A percentile compares a stretch with the other conserved stretches of the same genome.
Conservation (phyloP, 164 flowering plant genomes). For the Platanus orientalis region DNA sequence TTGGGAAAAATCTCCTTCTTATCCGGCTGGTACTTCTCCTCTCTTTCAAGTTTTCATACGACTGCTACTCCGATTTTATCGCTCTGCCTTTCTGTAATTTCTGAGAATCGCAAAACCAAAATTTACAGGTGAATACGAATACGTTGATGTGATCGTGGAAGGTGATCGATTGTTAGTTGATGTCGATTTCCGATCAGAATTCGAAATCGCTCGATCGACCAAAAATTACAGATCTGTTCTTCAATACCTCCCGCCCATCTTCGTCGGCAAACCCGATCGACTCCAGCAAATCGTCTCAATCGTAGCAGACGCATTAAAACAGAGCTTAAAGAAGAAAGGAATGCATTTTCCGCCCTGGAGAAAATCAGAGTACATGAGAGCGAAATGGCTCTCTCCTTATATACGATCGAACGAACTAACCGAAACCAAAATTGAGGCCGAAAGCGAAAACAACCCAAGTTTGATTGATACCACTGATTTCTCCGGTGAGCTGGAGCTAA, state of each 20-base stretch:
- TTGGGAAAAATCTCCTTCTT: constrained; percentile 71
- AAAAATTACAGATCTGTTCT: constrained; percentile 44
- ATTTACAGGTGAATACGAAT: constrained; percentile 55
- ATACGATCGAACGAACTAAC: constrained; percentile 16
- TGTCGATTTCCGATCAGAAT: constrained; percentile 59
- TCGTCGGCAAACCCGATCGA: constrained; percentile 64
- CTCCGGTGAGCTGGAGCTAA: constrained; percentile 40
- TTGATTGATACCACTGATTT: constrained; percentile 6
- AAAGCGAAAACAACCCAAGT: constrained; percentile 2
- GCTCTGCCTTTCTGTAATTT: not conserved
- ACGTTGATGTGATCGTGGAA: constrained; percentile 50
- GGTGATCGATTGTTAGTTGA: constrained; percentile 53
- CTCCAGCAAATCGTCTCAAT: constrained; percentile 58
- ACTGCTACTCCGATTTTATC: not conserved
- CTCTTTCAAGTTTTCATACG: not conserved
- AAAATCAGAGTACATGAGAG: constrained; percentile 57
- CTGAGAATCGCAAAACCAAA: not conserved
- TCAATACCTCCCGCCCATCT: constrained; percentile 46
- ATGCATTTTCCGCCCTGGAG: constrained; percentile 82
- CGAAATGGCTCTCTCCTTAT: constrained; percentile 59
- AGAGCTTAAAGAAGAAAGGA: constrained; percentile 77
- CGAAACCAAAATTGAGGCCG: not conserved
- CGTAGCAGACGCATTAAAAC: constrained; percentile 55
- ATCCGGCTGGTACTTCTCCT: not conserved
- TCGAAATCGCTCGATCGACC: constrained; percentile 64